These are phyloP conservation scores for Saturnispora quitensis DNA, from an alignment of 805 yeast genomes.

Conservation along the genomic window DNA sequence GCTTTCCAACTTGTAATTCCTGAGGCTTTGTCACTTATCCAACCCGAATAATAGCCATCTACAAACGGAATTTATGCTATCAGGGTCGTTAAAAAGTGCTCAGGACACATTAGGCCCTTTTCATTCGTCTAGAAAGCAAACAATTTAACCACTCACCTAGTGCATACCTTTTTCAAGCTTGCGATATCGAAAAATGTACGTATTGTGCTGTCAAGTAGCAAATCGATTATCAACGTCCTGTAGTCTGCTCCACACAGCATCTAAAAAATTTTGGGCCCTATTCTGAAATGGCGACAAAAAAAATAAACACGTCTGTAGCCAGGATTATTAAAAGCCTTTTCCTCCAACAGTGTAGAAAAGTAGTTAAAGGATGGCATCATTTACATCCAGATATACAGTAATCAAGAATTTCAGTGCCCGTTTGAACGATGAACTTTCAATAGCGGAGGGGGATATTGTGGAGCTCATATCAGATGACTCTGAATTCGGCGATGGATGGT, in stretches of 20 bases:
- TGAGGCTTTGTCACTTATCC: too few species aligned
- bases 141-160: too few species aligned
- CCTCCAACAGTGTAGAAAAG: not conserved
- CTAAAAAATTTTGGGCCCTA: not conserved
- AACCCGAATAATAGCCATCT: too few species aligned
- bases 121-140: too few species aligned
- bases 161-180: too few species aligned
- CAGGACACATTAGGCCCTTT: too few species aligned
- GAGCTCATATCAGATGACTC: constrained; percentile 89
- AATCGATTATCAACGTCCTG: not conserved
- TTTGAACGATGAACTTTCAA: constrained; percentile 78
- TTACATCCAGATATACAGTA: constrained; percentile 35
- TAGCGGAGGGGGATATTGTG: constrained; percentile 74
- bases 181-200: not conserved
- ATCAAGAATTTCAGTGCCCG: constrained; percentile 84
- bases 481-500: constrained; percentile 97
- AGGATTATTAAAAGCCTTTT: not conserved
- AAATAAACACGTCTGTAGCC: not conserved
- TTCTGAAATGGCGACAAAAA: not conserved
- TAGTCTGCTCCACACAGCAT: not conserved
- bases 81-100: too few species aligned
- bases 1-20: too few species aligned
- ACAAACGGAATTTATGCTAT: too few species aligned
- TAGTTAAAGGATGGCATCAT: not conserved
- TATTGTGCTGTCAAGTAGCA: not conserved